Evolutionary conservation across 2,329 filamentous ascomycete genomes (phyloP).

Genomic region (Trichophyton equinum): DNA sequence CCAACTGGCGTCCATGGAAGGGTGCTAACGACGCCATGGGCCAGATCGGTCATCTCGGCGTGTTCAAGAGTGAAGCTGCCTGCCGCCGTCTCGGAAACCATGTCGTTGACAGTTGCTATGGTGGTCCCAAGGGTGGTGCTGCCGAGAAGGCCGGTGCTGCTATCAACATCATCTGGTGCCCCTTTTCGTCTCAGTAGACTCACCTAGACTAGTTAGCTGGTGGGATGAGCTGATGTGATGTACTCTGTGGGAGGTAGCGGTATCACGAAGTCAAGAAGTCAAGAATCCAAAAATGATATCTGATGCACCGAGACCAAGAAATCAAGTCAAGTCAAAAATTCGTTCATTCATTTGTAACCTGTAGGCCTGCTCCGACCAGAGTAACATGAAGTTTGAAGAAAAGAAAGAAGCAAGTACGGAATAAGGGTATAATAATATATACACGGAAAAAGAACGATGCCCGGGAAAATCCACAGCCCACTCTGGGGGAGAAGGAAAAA

Average conservation of each 20-base stretch:
- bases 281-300: neutral
- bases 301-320: neutral
- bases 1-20: neutral
- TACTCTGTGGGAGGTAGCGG: neutral
- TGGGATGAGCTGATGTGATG: neutral
- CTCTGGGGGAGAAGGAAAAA: neutral
- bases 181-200: neutral
- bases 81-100: neutral
- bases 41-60: slow-evolving; percentile 1
- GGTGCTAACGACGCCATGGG: neutral
- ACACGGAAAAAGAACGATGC: neutral
- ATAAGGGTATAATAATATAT: neutral
- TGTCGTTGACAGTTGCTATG: neutral
- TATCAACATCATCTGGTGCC: slow-evolving; percentile 4
- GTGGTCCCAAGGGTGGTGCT: neutral
- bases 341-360: slow-evolving; percentile 1
- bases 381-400: neutral
- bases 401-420: neutral
- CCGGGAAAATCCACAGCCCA: neutral
- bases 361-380: neutral
- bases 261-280: neutral
- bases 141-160: neutral
- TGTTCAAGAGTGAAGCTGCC: neutral
- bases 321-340: neutral
- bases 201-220: too few relatives aligned